Evolutionary conservation across 164 flowering plant genomes (phyloP), one percentile per base, ranked within the genome.

Genomic region (Euptelea pleiosperma): DNA sequence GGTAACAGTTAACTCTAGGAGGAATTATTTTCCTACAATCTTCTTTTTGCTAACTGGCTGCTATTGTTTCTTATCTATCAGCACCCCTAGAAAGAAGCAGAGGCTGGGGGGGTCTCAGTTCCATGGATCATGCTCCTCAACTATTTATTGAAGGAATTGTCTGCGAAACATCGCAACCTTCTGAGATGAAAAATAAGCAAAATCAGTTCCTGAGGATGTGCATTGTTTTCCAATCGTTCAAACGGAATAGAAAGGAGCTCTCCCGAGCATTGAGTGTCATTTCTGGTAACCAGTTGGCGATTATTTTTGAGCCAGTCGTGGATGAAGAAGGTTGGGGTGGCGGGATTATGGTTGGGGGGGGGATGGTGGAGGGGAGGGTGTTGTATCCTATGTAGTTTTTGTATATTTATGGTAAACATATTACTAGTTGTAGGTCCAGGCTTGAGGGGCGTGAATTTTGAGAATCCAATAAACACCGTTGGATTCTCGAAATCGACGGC

Each of bases 161-260:
- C 21, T 56, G 54, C 45, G 54, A 54, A 36, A 26, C 19, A 54
- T 54, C 37, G 46, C 37, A 55, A 42, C 58, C 59, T 62, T 61
- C 41, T 29, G 54, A 21, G 60, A 57, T 16, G 28, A 42, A 7
- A 30, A 42, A 31, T 21, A 22, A 57, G 28, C 26, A 57, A 31
- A 26, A 43, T 19, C 26, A 31, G 28, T 6, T 30, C 36, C 61
- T 10, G 25, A 29, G 33, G 18, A 42, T 29, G 36, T 43, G 34
- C 58, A 22, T 10, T 31, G 33, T 24, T 24, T 44, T 31, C 18
- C 36, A 22, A 29, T 43, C 50, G 8, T n/a, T n/a, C n/a, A n/a
- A n/a, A n/a, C n/a, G 4, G 50, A 44, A 41, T 24, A 2, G 34
- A 25, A 39, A 29, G n/a, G n/a, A n/a, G n/a, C n/a, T n/a, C n/a